Evolutionary conservation across 495 filamentous ascomycete species (phyloP), one percentile per base, ranked within the genome.

Genomic region (Aspergillus haitiensis): DNA sequence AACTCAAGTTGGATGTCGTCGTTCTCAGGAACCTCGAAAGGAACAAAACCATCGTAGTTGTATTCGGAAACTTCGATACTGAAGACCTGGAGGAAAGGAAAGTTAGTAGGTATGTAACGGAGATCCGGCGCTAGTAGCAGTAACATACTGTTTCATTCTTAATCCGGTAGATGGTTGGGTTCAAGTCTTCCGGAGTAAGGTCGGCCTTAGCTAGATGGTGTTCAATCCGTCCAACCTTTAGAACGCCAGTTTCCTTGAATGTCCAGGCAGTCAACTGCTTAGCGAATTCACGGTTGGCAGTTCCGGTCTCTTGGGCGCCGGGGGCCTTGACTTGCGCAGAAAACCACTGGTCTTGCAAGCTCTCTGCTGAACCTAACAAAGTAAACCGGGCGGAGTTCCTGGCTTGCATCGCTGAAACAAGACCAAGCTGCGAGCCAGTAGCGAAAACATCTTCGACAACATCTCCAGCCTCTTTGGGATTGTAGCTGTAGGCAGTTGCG

Each of bases 1-100:
- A 97, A 96, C 75, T 98, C 94, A 57, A 98, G 89, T 70, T 98
- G 94, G 12, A 98, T 70, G 32, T 74, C 78, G 70, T 98, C 94
- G 53, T 69, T 73, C 3, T 78, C 59, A 55, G 90, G 86, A 35
- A 90, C 78, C 40, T 77, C 76, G 76, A 92, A 96, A 56, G 93
- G 90, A 7, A 78, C 75, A 74, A 84, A 93, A 66, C 82, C 78
- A 70, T 87, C 83, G 74, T 81, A 83, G 34, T 69, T 64, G 71
- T 90, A 97, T 70, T 97, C 92, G 7, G 94, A 96, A 39, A 97
- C 63, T 63, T 92, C 91, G 70, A 97, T 92, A 64, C 81, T 82
- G 76, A 92, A 98, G 54, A 89, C 86, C 93, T 97, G 60, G 5
- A 15, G 27, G 13, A 27, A 71, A 59, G 58, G 12, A 4, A 31